Evolutionary conservation across 352 stramenopile genomes (phyloP).

Genomic region (Phytophthora pinifolia): DNA sequence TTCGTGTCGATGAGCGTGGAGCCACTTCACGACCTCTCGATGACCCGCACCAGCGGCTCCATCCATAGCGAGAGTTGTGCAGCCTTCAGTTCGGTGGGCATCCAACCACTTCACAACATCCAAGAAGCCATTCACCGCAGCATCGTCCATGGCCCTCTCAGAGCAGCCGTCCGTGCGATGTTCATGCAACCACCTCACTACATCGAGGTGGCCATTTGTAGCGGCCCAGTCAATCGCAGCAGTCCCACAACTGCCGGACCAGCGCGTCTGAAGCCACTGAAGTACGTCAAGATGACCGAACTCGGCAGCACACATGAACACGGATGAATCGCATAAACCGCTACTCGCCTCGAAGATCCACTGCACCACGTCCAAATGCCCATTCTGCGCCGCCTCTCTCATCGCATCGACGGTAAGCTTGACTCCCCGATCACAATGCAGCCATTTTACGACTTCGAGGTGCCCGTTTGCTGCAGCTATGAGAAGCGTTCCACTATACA

Average conservation of each 20-base stretch:
- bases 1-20: slow-evolving; percentile 16
- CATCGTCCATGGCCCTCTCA: slow-evolving; percentile 13
- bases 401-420: slow-evolving; percentile 2
- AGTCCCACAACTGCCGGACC: neutral
- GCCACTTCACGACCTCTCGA: slow-evolving; percentile 18
- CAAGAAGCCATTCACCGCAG: slow-evolving; percentile 10
- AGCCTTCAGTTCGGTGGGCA: slow-evolving; percentile 18
- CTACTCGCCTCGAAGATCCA: slow-evolving; percentile 14
- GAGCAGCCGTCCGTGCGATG: slow-evolving; percentile 8
- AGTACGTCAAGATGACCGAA: slow-evolving; percentile 8
- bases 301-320: slow-evolving; percentile 7
- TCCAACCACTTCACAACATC: slow-evolving; percentile 23
- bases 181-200: slow-evolving; percentile 17
- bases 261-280: slow-evolving; percentile 15
- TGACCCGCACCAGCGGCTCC: slow-evolving; percentile 6
- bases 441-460: slow-evolving; percentile 24
- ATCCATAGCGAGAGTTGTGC: slow-evolving; percentile 16
- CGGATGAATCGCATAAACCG: neutral
- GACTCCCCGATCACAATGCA: slow-evolving; percentile 5
- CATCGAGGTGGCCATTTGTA: slow-evolving; percentile 12
- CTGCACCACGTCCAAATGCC: slow-evolving; percentile 10
- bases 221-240: slow-evolving; percentile 17
- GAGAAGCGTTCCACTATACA: neutral
- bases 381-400: slow-evolving; percentile 6
- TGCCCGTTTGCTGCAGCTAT: slow-evolving; percentile 13